Evolutionary conservation across 495 filamentous ascomycete species (phyloP), one percentile per base, ranked within the genome.

Genomic region (Penicillium soppii): DNA sequence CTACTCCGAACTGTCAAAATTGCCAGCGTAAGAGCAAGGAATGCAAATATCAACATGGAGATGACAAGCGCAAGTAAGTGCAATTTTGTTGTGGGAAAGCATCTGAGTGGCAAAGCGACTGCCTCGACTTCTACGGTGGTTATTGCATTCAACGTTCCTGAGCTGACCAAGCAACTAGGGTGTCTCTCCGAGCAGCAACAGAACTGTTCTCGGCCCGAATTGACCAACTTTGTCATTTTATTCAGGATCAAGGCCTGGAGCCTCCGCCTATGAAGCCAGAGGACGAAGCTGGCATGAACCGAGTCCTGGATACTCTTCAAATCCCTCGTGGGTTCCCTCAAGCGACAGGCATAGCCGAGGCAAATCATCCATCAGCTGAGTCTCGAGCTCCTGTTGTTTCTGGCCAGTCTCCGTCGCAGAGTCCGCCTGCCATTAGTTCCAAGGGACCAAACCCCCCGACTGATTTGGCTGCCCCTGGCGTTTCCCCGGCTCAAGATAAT

Each of bases 61-160:
- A 78, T 17, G 74, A 78, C 22, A 76, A 76, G 48, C 66, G 74
- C 35, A 76, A 76, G 74, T 78, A 61, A 47, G 71, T 69, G 21
- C 20, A 29, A 26, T 26, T 12, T 23, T 21, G 5, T 9, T 10
- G 8, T 15, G 13, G 17, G 6, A 7, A 13, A n/a, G 2, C 17
- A 17, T 15, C 19, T 12, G 17, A 29, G 17, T 12, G 22, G 12
- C 45, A 0, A 20, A 10, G 16, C 7, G 29, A 19, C 19, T n/a
- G n/a, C n/a, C n/a, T n/a, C n/a, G n/a, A n/a, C n/a, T n/a, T n/a
- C n/a, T n/a, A 40, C 19, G 10, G n/a, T n/a, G 27, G 20, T 13
- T 19, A 17, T 20, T 1, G n/a, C 1, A 20, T 16, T 9, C 19
- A 37, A n/a, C 20, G 29, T 17, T 12, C n/a, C 20, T n/a, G 7